These are phyloP conservation scores for Colletotrichum karsti DNA, from an alignment of 2,329 filamentous ascomycete genomes.

Conservation along the genomic window DNA sequence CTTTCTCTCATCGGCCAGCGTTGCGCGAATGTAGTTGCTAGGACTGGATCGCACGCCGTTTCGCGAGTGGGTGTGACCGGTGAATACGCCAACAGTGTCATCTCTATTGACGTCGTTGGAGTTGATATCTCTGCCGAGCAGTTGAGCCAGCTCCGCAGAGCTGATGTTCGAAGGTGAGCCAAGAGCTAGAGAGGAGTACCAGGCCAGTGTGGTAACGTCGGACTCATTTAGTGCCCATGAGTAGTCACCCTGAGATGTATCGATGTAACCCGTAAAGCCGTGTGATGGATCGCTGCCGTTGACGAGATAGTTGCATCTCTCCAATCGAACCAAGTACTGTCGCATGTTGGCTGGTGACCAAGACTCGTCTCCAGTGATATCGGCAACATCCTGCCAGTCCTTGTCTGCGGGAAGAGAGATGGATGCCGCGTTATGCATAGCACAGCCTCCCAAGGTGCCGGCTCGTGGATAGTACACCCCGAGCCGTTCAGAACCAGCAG, in stretches of 20 bases:
- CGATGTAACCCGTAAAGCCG: background rate
- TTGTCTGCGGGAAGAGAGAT: conserved; percentile 64
- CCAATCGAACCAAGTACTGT: conserved; percentile 31
- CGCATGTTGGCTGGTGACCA: conserved; percentile 69
- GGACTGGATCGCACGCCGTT: conserved; percentile 38
- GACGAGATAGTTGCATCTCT: background rate
- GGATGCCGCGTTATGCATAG: conserved; percentile 68
- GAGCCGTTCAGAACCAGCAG: conserved; percentile 45
- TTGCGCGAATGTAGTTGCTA: conserved; percentile 36
- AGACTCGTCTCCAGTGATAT: conserved; percentile 65
- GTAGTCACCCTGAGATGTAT: background rate
- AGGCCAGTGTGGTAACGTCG: background rate
- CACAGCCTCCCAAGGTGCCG: conserved; percentile 56
- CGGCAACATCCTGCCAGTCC: conserved; percentile 66
- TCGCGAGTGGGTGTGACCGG: background rate
- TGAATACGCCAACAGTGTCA: background rate
- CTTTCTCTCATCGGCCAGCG: background rate
- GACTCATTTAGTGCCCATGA: background rate
- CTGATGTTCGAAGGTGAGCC: background rate
- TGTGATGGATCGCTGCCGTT: background rate
- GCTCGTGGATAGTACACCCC: conserved; percentile 56
- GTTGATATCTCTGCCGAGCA: background rate
- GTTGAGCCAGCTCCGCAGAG: background rate
- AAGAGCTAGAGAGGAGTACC: background rate
- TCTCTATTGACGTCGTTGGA: background rate